Conservation (phyloP, 345 rosid genomes). For the Eucalyptus pumila region DNA sequence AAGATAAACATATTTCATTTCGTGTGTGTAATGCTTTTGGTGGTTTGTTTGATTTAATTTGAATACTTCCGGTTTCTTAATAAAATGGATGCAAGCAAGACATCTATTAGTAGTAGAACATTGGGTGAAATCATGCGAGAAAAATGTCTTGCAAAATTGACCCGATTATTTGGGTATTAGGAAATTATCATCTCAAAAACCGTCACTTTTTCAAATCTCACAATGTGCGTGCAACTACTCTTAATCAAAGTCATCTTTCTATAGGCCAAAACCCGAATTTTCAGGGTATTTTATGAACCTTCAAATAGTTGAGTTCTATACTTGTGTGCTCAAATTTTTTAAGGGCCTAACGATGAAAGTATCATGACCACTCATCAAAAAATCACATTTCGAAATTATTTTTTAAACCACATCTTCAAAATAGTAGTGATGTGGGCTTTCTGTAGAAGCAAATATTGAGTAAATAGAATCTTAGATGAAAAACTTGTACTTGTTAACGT, state of each 20-base stretch:
- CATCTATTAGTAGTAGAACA: not conserved
- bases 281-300: fast-evolving
- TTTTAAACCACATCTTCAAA: too few species aligned
- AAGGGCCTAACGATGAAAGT: not conserved
- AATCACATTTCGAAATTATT: fast-evolving
- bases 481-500: not conserved
- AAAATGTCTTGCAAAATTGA: too few species aligned
- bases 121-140: not conserved
- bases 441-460: not conserved
- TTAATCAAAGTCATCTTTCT: not conserved
- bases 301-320: too few species aligned
- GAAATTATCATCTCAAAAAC: too few species aligned
- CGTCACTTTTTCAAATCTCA: not conserved
- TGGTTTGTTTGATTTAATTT: not conserved
- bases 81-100: not conserved
- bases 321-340: too few species aligned
- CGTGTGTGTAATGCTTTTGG: not conserved
- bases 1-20: too few species aligned
- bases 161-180: fast-evolving
- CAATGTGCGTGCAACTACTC: not conserved
- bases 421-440: not conserved
- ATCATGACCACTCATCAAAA: not conserved
- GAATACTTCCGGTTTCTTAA: not conserved
- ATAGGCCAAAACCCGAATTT: fast-evolving
- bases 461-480: not conserved